Evolutionary conservation across 306 rosid genomes (phyloP).

Genomic region (Quillaja saponaria): DNA sequence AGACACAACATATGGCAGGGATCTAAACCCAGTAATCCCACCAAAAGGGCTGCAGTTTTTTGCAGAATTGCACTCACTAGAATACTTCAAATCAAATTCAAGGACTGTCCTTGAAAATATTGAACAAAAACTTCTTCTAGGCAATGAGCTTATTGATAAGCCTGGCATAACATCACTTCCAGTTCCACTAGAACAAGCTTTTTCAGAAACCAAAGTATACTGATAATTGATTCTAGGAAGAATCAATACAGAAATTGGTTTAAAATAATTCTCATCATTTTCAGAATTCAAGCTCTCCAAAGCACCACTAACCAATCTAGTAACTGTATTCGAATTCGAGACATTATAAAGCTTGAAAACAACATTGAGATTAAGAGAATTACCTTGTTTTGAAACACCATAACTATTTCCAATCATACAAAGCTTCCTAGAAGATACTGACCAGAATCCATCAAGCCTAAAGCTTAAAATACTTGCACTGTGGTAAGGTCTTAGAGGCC

Average conservation of each 20-base stretch:
- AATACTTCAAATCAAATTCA: conserved; percentile 41
- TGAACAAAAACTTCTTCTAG: conserved; percentile 32
- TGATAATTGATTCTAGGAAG: conserved; percentile 42
- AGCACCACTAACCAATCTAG: conserved; percentile 52
- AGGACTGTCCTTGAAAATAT: conserved; percentile 7
- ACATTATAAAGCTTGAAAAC: conserved; percentile 53
- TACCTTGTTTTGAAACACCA: conserved; percentile 29
- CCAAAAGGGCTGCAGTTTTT: conserved; percentile 51
- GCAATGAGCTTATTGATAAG: conserved; percentile 29
- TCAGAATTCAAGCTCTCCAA: conserved; percentile 49
- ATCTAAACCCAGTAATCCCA: conserved; percentile 17
- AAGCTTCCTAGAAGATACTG: conserved; percentile 44
- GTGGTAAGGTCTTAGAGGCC: neutral
- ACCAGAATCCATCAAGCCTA: conserved; percentile 57
- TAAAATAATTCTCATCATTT: conserved; percentile 30
- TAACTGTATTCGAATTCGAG: conserved; percentile 32
- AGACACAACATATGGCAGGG: conserved; percentile 35
- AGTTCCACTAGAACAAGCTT: conserved; percentile 15
- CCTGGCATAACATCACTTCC: conserved; percentile 25
- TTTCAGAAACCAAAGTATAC: conserved; percentile 37
- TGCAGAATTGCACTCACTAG: conserved; percentile 39
- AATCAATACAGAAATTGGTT: conserved; percentile 46
- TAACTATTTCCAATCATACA: conserved; percentile 53
- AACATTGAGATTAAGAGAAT: conserved; percentile 16
- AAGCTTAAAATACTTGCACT: neutral